phyloP scores from a whole-genome alignment of 2,329 filamentous ascomycete genomes.

The Penicillium nordicum region DNA sequence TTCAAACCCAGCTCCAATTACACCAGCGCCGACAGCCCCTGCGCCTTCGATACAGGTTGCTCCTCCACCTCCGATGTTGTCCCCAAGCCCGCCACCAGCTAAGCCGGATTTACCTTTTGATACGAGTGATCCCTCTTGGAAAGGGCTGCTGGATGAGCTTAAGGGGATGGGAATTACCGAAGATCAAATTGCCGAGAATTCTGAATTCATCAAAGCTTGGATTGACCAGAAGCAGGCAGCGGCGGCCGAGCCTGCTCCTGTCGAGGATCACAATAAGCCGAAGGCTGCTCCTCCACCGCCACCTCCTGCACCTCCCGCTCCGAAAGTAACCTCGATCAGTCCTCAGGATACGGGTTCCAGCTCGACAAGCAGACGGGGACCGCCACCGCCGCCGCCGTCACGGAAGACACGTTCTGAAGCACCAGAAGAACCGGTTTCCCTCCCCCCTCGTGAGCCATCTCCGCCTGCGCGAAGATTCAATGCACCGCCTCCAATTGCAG shows the following conservation, averaged over 20 bases:
- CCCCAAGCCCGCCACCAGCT: conserved; percentile 21
- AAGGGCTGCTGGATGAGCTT: conserved; percentile 59
- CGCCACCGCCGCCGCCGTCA: conserved; percentile 57
- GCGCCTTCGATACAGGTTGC: conserved; percentile 30
- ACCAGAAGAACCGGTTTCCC: conserved; percentile 56
- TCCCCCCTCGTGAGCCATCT: conserved; percentile 66
- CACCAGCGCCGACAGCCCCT: conserved; percentile 24
- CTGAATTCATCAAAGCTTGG: conserved; percentile 66
- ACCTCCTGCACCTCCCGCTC: conserved; percentile 47
- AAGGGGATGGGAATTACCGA: conserved; percentile 64
- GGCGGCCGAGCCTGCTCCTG: conserved; percentile 43
- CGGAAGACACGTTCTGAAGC: conserved; percentile 44
- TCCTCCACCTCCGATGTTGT: conserved; percentile 34
- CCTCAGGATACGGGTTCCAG: conserved; percentile 61
- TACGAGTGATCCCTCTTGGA: conserved; percentile 60
- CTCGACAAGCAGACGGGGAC: conserved; percentile 52
- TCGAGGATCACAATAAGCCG: conserved; percentile 47
- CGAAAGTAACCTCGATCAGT: conserved; percentile 49
- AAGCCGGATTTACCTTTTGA: conserved; percentile 52
- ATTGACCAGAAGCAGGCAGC: conserved; percentile 60
- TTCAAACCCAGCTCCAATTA: conserved; percentile 42
- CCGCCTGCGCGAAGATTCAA: conserved; percentile 62
- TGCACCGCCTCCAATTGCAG: conserved; percentile 81
- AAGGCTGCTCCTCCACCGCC: conserved; percentile 64
- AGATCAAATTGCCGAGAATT: conserved; percentile 64